A percentile compares a stretch with the other conserved stretches of the same genome.
phyloP scores from a whole-genome alignment of 495 filamentous ascomycete species.

The Trichoderma asperelloides region DNA sequence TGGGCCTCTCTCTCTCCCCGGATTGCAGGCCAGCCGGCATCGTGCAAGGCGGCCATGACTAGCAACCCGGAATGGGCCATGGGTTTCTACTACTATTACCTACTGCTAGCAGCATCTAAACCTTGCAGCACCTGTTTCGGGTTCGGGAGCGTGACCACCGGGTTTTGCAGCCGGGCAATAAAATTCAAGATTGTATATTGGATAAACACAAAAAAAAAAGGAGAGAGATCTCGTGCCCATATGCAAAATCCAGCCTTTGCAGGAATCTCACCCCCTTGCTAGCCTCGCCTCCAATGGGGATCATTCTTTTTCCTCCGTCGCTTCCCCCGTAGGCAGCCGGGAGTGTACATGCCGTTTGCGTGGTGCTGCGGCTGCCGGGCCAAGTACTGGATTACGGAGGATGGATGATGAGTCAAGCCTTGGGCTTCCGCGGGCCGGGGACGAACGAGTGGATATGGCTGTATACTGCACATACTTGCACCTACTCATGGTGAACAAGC shows the following conservation, averaged over 20 bases:
- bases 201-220: neutral
- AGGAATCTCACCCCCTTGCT: neutral
- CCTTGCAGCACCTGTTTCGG: too few species aligned
- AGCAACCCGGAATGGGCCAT: too few species aligned
- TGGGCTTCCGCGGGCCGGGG: too few species aligned
- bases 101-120: too few species aligned
- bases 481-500: too few species aligned
- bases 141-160: too few species aligned
- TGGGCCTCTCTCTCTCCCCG: too few species aligned
- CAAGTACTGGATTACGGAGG: neutral
- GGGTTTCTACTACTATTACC: too few species aligned
- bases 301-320: neutral
- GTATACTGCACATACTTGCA: too few species aligned
- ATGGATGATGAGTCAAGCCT: neutral
- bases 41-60: too few species aligned
- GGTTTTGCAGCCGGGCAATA: neutral
- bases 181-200: neutral
- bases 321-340: neutral
- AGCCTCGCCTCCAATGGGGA: neutral
- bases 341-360: too few species aligned
- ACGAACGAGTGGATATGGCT: neutral
- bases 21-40: too few species aligned
- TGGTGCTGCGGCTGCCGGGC: neutral
- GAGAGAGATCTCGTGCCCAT: constrained; percentile 4
- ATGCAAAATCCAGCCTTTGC: neutral